A percentile compares a stretch with the other conserved stretches of the same genome.
phyloP scores from a whole-genome alignment of 2,329 filamentous ascomycete genomes.

The Trichophyton rubrum region DNA sequence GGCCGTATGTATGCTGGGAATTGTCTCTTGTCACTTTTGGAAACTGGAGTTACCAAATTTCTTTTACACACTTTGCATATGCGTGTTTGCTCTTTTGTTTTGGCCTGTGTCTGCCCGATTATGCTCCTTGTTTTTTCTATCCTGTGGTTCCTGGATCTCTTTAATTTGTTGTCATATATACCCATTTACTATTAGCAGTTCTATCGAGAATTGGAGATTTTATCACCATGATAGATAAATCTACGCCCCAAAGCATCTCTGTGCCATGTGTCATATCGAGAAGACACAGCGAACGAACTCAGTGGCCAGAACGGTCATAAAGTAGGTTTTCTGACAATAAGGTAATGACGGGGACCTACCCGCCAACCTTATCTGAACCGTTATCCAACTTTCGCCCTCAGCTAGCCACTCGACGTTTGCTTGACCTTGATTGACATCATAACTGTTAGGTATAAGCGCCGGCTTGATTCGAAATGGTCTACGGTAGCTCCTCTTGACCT shows the following conservation, averaged over 20 bases:
- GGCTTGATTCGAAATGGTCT: no score
- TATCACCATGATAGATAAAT: neutral
- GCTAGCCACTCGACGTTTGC: neutral
- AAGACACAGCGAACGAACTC: neutral
- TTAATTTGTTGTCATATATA: neutral
- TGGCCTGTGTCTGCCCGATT: neutral
- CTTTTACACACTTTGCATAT: neutral
- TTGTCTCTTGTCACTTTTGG: neutral
- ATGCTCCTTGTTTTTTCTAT: neutral
- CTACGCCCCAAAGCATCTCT: neutral
- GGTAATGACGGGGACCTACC: neutral
- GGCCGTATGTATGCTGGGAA: slow-evolving; percentile 1
- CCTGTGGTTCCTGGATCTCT: neutral
- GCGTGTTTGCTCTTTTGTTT: neutral
- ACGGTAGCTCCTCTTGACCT: no score
- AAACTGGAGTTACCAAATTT: neutral
- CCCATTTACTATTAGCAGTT: neutral
- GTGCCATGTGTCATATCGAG: neutral
- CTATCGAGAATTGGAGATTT: neutral
- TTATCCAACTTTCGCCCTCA: neutral
- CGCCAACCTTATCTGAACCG: neutral
- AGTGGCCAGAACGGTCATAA: neutral
- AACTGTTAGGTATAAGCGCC: neutral
- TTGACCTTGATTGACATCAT: neutral
- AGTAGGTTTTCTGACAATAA: neutral